These are phyloP conservation scores for Gentiana straminea DNA, from an alignment of 257 asterid genomes.

Conservation along the genomic window DNA sequence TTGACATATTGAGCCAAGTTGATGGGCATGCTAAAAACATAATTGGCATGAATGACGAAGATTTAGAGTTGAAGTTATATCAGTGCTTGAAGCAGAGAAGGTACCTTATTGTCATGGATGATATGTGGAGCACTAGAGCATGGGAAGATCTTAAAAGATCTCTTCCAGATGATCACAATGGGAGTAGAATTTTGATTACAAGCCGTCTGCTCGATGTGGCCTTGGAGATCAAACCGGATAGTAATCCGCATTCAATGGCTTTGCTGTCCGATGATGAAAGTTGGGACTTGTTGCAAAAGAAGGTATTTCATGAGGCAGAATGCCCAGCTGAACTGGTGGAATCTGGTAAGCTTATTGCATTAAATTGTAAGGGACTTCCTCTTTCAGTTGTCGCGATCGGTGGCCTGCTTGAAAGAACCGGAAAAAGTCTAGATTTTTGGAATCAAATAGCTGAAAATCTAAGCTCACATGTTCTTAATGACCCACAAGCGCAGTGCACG, in stretches of 20 bases:
- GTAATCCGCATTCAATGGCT: background rate
- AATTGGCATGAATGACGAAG: background rate
- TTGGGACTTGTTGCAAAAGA: background rate
- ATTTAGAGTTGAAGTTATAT: background rate
- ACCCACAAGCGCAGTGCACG: background rate
- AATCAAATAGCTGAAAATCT: conserved; percentile 7
- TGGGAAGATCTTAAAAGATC: conserved; percentile 2
- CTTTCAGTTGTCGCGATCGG: background rate
- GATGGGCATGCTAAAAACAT: background rate
- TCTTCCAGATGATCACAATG: conserved; percentile 11
- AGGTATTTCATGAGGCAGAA: background rate
- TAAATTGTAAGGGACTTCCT: conserved; percentile 1
- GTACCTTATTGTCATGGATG: conserved; percentile 14
- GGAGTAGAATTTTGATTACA: conserved; percentile 13
- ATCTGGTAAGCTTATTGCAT: background rate
- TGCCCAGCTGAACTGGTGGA: background rate
- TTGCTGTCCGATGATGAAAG: background rate
- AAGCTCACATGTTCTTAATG: background rate
- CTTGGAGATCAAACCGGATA: background rate
- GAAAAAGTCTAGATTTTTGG: background rate
- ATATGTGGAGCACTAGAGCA: conserved; percentile 7
- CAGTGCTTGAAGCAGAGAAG: background rate
- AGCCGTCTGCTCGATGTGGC: conserved; percentile 9
- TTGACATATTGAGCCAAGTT: background rate
- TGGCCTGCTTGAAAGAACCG: conserved; percentile 3